phyloP scores from a whole-genome alignment of 441 rosid species.

The Brassica balearica region DNA sequence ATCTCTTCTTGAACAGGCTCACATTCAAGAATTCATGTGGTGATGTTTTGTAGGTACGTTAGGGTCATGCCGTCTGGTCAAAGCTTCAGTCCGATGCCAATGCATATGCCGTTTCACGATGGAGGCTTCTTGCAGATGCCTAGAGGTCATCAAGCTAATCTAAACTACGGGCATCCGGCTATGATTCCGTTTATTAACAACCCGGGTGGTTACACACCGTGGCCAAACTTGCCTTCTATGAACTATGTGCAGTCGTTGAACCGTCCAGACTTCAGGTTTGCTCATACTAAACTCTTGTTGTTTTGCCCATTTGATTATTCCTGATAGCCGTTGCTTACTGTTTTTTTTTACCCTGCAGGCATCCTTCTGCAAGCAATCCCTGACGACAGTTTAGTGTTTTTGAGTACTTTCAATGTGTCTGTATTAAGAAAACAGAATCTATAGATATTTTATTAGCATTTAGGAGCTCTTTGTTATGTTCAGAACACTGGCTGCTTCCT shows the following conservation, averaged over 20 bases:
- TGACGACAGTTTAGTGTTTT: conserved; percentile 52
- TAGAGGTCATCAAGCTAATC: neutral
- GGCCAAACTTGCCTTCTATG: conserved; percentile 82
- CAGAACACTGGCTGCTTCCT: conserved; percentile 37
- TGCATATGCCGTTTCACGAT: conserved; percentile 70
- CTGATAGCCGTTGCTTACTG: neutral
- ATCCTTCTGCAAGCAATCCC: conserved; percentile 85
- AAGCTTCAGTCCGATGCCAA: conserved; percentile 58
- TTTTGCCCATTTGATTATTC: neutral
- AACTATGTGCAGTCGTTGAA: conserved; percentile 85
- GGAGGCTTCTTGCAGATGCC: conserved; percentile 42
- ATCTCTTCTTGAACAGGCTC: neutral
- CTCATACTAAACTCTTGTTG: conserved; percentile 1
- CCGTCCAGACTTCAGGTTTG: conserved; percentile 83
- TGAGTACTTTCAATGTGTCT: conserved; percentile 27
- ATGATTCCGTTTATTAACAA: conserved; percentile 66
- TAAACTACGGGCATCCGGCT: conserved; percentile 62
- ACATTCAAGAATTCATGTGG: conserved; percentile 4
- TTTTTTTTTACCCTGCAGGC: conserved; percentile 56
- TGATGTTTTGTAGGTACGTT: conserved; percentile 61
- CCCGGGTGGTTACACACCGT: conserved; percentile 63
- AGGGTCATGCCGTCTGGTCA: conserved; percentile 79
- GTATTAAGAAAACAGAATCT: conserved; percentile 40
- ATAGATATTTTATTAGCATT: conserved; percentile 23
- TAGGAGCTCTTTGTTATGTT: conserved; percentile 42